phyloP scores from a whole-genome alignment of 306 rosid genomes.

The Citrullus amarus region DNA sequence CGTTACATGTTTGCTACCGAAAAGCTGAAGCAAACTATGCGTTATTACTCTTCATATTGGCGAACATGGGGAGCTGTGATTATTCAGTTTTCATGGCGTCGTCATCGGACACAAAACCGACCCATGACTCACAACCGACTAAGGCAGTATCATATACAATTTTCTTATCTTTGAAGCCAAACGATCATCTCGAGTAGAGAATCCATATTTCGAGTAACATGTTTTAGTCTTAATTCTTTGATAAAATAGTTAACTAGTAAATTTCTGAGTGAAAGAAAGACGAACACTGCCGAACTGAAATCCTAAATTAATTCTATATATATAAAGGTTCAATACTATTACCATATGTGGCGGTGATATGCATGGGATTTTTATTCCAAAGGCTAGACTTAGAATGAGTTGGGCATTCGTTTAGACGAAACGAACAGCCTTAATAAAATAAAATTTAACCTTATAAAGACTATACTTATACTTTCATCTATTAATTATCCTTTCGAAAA shows the following conservation, averaged over 20 bases:
- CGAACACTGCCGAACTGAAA: neutral
- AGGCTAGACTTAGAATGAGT: too few relatives aligned
- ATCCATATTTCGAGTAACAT: neutral
- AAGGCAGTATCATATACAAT: slow-evolving; percentile 79
- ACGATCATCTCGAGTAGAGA: slow-evolving; percentile 70
- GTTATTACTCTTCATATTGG: slow-evolving; percentile 96
- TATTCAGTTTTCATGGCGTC: slow-evolving; percentile 64
- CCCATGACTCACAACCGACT: slow-evolving; percentile 44
- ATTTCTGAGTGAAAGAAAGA: neutral
- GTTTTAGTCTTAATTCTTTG: neutral
- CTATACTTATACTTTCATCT: too few relatives aligned
- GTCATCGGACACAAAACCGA: slow-evolving; percentile 35
- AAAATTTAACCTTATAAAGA: too few relatives aligned
- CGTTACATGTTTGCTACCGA: slow-evolving; percentile 80
- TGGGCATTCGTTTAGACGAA: too few relatives aligned
- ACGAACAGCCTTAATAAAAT: too few relatives aligned
- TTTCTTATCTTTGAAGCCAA: slow-evolving; percentile 90
- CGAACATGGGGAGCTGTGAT: slow-evolving; percentile 90
- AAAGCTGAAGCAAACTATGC: slow-evolving; percentile 68
- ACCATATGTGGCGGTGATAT: too few relatives aligned
- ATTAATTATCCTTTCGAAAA: too few relatives aligned
- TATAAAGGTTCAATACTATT: too few relatives aligned
- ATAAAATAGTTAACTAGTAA: neutral
- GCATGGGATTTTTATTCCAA: too few relatives aligned
- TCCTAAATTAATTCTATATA: too few relatives aligned